Base-by-base conservation (phyloP, 148 eudicot species). In the Chenopodium quinoa region DNA sequence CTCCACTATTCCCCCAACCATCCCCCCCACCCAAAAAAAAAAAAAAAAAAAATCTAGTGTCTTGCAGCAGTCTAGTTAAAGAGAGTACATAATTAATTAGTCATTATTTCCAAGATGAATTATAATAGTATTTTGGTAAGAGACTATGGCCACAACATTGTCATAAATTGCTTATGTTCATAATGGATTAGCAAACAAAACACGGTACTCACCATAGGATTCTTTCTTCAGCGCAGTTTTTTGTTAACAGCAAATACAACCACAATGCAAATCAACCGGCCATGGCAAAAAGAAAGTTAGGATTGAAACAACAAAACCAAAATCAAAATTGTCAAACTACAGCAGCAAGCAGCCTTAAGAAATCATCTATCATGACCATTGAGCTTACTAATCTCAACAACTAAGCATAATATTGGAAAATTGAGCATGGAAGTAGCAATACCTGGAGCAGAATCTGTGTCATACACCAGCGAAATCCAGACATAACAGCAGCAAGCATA, bases 401-500 rank as follows among this genome's bases (percentile, higher is more conserved):
- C 27, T 34, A 58, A 48, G 23, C n/a, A 19, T 17, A 71, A 4
- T 62, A 75, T n/a, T 17, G 60, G 9, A 9, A 74, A 63, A 34
- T 54, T 64, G 71, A 50, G 66, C 47, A 31, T 32, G 40, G 22
- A 80, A 78, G 62, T 75, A 78, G 37, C 23, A 74, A 76, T 89
- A 93, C 99, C 97, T 96, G 99, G 83, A 96, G 99, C 85, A 96
- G 99, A 82, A 96, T 96, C 88, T 96, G 99, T 65, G 97, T 96
- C 99, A 96, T 96, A 80, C 92, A 89, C 99, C 99, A 96, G 79
- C 98, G 97, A 71, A 96, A 96, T 50, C 99, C 99, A 84, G 99
- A 91, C 99, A 96, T 93, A 82, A 96, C 97, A 88, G 99, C 97
- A 83, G 99, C 99, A 90, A 96, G 98, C 97, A 93, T 96, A 74